Conservation (phyloP, 2,329 filamentous ascomycete genomes). For the Penicillium thymicola region DNA sequence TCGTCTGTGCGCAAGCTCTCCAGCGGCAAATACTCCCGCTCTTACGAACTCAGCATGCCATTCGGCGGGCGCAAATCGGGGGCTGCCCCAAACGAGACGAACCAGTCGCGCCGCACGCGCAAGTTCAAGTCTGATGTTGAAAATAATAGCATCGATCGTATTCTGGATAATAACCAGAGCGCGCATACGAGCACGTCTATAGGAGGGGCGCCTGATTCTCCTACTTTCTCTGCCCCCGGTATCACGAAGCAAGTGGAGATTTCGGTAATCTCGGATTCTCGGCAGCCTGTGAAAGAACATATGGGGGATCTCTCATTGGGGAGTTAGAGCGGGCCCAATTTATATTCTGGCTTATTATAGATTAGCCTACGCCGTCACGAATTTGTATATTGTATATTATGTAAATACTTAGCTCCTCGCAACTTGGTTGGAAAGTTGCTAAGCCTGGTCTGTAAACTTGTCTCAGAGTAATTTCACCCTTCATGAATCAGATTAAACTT, state of each 20-base stretch:
- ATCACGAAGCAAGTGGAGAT: slow-evolving; percentile 33
- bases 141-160: slow-evolving; percentile 27
- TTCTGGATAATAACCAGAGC: slow-evolving; percentile 18
- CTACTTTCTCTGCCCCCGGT: slow-evolving; percentile 11
- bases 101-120: slow-evolving; percentile 14
- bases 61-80: slow-evolving; percentile 19
- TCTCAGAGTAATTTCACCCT: too few relatives aligned
- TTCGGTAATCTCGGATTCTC: slow-evolving; percentile 14
- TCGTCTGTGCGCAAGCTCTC: slow-evolving; percentile 32
- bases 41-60: slow-evolving; percentile 28
- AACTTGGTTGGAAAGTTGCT: too few relatives aligned
- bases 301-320: background rate
- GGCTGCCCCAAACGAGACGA: slow-evolving; percentile 11
- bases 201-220: slow-evolving; percentile 9
- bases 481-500: too few relatives aligned
- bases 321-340: background rate
- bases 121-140: slow-evolving; percentile 15
- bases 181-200: slow-evolving; percentile 10
- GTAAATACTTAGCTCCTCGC: too few relatives aligned
- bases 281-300: background rate
- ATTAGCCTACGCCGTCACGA: background rate
- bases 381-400: too few relatives aligned
- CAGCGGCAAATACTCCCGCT: slow-evolving; percentile 22
- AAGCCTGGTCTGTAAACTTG: too few relatives aligned
- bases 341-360: background rate